Evolutionary conservation across 352 stramenopile genomes (phyloP).

Genomic region (Phytophthora cactorum): DNA sequence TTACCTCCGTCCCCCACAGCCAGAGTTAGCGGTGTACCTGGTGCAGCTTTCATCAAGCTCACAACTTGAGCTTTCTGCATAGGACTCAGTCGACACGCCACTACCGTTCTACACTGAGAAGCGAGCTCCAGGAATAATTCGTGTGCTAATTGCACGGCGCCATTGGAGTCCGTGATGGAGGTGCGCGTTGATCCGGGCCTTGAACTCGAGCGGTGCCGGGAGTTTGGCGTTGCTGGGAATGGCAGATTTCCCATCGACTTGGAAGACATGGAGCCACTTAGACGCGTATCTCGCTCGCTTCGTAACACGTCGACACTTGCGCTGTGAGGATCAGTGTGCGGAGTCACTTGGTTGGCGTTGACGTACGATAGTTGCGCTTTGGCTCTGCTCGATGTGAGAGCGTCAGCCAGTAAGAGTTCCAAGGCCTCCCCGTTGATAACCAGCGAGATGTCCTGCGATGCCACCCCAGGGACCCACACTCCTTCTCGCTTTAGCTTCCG

Average conservation of each 20-base stretch:
- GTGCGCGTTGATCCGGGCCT: constrained; percentile 42
- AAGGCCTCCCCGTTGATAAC: constrained; percentile 87
- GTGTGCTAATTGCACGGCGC: constrained; percentile 41
- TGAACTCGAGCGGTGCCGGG: constrained; percentile 37
- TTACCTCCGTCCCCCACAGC: constrained; percentile 99
- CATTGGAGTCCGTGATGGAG: constrained; percentile 31
- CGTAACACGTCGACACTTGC: constrained; percentile 14
- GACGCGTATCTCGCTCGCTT: constrained; percentile 17
- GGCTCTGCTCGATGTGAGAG: constrained; percentile 21
- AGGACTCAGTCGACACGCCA: constrained; percentile 88
- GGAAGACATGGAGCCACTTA: constrained; percentile 50
- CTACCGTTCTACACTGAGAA: constrained; percentile 85
- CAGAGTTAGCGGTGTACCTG: constrained; percentile 86
- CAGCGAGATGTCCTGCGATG: constrained; percentile 75
- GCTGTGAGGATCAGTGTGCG: constrained; percentile 7
- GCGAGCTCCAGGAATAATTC: constrained; percentile 86
- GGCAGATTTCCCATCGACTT: constrained; percentile 60
- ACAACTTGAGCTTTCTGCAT: constrained; percentile 95
- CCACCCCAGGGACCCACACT: constrained; percentile 77
- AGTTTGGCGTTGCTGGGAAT: constrained; percentile 31
- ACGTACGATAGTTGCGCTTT: constrained; percentile 25
- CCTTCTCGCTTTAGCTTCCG: constrained; percentile 81
- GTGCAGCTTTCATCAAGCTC: constrained; percentile 90
- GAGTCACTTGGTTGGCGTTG: constrained; percentile 27
- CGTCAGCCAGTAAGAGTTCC: constrained; percentile 69